Conservation (phyloP, 345 rosid genomes). For the Boechera retrofracta region DNA sequence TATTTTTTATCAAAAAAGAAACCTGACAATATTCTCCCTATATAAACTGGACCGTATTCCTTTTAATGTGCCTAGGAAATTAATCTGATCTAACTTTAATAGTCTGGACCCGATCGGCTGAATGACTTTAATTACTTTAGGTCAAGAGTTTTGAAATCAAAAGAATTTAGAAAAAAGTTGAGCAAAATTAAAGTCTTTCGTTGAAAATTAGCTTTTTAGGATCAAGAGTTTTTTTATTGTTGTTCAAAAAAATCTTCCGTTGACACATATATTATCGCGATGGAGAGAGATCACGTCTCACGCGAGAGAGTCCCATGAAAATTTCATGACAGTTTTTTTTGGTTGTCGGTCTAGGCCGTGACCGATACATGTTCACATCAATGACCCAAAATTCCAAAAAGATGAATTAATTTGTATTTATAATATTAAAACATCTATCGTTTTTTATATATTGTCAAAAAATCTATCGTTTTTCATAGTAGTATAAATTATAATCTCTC, state of each 20-base stretch:
- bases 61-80: not conserved
- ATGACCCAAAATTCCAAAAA: not conserved
- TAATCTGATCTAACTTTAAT: not conserved
- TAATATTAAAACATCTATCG: too few relatives aligned
- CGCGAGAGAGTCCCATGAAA: slow-evolving; percentile 13
- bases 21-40: not conserved
- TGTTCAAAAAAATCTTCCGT: not conserved
- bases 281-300: slow-evolving; percentile 16
- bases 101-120: slow-evolving; percentile 22
- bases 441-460: not conserved
- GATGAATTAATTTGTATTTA: not conserved
- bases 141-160: slow-evolving; percentile 13
- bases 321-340: slow-evolving; percentile 6
- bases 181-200: not conserved
- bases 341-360: slow-evolving; percentile 26
- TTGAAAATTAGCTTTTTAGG: slow-evolving; percentile 6
- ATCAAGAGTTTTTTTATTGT: not conserved
- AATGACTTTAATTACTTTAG: not conserved
- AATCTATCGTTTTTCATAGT: not conserved
- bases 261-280: slow-evolving; percentile 9
- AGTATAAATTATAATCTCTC: not conserved
- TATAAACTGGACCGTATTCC: not conserved
- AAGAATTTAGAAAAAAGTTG: not conserved
- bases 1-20: not conserved
- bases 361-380: slow-evolving; percentile 33